Conservation (phyloP, 441 rosid species). For the Aleurites moluccanus region DNA sequence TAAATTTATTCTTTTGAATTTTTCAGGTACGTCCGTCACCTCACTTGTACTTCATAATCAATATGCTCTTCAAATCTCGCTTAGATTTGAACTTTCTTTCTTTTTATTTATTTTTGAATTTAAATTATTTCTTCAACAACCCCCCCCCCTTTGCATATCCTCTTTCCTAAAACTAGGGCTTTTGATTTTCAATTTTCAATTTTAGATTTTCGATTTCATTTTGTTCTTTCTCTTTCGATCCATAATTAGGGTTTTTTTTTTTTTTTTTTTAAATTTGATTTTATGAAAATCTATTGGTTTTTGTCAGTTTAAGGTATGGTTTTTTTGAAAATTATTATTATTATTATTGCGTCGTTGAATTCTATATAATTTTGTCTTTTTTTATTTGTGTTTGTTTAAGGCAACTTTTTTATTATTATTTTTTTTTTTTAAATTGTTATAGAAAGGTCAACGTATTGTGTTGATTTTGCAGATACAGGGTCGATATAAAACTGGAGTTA, state of each 20-base stretch:
- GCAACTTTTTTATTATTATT: background rate
- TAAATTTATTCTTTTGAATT: background rate
- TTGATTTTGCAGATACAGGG: conserved; percentile 8
- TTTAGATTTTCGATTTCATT: background rate
- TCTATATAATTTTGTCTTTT: background rate
- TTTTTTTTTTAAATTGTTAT: background rate
- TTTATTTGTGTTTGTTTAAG: background rate
- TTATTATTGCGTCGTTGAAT: background rate
- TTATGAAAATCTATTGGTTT: background rate
- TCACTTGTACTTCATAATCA: background rate
- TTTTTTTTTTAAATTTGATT: background rate
- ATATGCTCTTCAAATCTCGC: background rate
- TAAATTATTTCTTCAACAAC: background rate
- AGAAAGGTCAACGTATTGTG: conserved; percentile 24
- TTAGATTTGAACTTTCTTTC: background rate
- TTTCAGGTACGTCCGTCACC: background rate
- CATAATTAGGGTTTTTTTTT: background rate
- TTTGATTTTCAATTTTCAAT: background rate
- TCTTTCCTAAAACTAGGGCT: background rate
- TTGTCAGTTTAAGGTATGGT: conserved; percentile 8
- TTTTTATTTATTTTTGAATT: background rate
- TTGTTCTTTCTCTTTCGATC: background rate
- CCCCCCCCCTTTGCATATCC: background rate
- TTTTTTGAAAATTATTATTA: background rate
- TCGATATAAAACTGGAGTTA: conserved; percentile 43